Percentiles rank a stretch among this genome's conserved stretches.
Evolutionary conservation across 345 rosid species (phyloP).

Genomic region (Corchorus olitorius): DNA sequence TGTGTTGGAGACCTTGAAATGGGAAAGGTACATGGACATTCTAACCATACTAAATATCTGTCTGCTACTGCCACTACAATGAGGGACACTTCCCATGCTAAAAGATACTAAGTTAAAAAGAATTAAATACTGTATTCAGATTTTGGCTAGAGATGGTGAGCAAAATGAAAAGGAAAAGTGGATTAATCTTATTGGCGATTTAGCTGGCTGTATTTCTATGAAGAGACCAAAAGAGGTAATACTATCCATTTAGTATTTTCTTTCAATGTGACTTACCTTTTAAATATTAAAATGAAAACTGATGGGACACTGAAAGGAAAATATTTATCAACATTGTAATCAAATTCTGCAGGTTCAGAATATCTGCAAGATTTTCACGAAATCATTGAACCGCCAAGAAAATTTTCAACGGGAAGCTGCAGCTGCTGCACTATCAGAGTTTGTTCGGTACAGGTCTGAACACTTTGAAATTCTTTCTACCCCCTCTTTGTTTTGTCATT

Average conservation of each 20-base stretch:
- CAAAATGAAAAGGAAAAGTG: constrained; percentile 88
- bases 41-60: not conserved
- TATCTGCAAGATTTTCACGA: constrained; percentile 73
- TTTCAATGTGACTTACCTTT: constrained; percentile 11
- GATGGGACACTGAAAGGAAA: constrained; percentile 12
- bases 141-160: constrained; percentile 88
- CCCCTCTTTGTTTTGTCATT: not conserved
- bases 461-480: not conserved
- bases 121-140: constrained; percentile 43
- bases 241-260: constrained; percentile 11
- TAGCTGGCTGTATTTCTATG: constrained; percentile 87
- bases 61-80: not conserved
- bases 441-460: constrained; percentile 78
- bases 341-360: constrained; percentile 61
- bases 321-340: not conserved
- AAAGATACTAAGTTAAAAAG: constrained; percentile 19
- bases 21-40: constrained; percentile 74
- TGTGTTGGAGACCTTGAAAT: constrained; percentile 98
- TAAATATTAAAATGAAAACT: not conserved
- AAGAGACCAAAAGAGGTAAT: constrained; percentile 97
- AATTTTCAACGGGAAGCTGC: constrained; percentile 93
- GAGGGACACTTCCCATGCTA: not conserved
- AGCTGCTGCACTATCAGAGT: constrained; percentile 94
- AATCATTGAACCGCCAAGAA: constrained; percentile 66
- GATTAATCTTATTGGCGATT: constrained; percentile 83